phyloP scores from a whole-genome alignment of 1,284 basidiomycete species.

The Termitomyces sp. region DNA sequence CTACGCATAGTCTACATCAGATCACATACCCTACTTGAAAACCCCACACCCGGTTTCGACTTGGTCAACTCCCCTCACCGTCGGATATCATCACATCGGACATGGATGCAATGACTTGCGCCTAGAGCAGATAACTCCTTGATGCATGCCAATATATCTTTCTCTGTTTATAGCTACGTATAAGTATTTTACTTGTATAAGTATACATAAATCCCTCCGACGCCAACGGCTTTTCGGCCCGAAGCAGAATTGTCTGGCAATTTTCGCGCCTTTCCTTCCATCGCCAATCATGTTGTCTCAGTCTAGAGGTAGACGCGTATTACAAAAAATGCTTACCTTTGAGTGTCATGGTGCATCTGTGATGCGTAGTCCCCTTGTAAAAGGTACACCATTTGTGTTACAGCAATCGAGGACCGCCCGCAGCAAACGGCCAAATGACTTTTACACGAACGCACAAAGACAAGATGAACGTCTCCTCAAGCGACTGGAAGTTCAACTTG shows the following conservation, averaged over 20 bases:
- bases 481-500: slow-evolving; percentile 27
- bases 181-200: no score
- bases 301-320: neutral
- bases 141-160: no score
- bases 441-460: slow-evolving; percentile 18
- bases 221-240: neutral
- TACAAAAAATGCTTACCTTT: slow-evolving; percentile 4
- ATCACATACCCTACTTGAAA: no score
- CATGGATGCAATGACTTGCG: no score
- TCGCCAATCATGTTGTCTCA: slow-evolving; percentile 3
- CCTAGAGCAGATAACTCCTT: no score
- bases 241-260: neutral
- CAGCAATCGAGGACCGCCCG: slow-evolving; percentile 15
- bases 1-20: no score
- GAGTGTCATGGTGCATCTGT: slow-evolving; percentile 1
- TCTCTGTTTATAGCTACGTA: no score
- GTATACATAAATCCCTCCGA: no score
- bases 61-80: no score
- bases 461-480: slow-evolving; percentile 22
- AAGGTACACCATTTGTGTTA: slow-evolving; percentile 2
- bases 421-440: slow-evolving; percentile 17
- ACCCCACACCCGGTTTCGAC: no score
- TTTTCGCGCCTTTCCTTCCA: neutral
- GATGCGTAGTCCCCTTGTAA: slow-evolving; percentile 1
- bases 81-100: no score